Evolutionary conservation across 2,329 filamentous ascomycete genomes (phyloP).

Genomic region (Penicillium sp.): DNA sequence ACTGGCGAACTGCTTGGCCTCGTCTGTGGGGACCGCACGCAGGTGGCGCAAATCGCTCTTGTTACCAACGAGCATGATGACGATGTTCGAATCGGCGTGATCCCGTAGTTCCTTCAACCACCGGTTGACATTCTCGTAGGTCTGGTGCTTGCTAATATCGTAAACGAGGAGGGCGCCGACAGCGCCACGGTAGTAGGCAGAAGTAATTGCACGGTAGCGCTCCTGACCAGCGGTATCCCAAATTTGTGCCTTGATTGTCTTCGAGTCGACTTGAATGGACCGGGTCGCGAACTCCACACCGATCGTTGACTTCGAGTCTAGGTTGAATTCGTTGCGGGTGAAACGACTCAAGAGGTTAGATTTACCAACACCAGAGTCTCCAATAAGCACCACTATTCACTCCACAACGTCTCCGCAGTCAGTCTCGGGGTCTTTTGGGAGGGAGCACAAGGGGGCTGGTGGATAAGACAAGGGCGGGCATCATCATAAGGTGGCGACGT

Average conservation of each 20-base stretch:
- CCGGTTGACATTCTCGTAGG: constrained; percentile 97
- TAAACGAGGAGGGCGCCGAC: constrained; percentile 97
- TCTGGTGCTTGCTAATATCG: constrained; percentile 99
- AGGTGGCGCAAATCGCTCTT: constrained; percentile 99
- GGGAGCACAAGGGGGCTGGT: constrained; percentile 9
- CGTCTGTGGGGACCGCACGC: constrained; percentile 92
- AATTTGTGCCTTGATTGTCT: constrained; percentile 99
- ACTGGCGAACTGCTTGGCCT: constrained; percentile 98
- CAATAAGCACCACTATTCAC: constrained; percentile 84
- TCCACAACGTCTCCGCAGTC: constrained; percentile 16
- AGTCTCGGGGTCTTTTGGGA: constrained; percentile 11
- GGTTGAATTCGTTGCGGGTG: constrained; percentile 99
- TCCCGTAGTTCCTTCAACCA: constrained; percentile 99
- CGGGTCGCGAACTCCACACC: constrained; percentile 98
- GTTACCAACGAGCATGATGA: constrained; percentile 99
- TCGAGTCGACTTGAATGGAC: constrained; percentile 97
- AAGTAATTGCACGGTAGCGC: constrained; percentile 97
- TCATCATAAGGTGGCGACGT: constrained; percentile 28
- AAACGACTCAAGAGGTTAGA: constrained; percentile 99
- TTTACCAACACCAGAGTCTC: constrained; percentile 99
- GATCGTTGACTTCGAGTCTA: constrained; percentile 99
- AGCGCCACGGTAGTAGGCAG: constrained; percentile 96
- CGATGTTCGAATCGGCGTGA: constrained; percentile 97
- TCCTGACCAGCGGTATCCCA: constrained; percentile 99
- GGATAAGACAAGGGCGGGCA: constrained; percentile 20